Conservation (phyloP, 176 grass and related monocot genomes). For the Dendrocalamus sinicus region DNA sequence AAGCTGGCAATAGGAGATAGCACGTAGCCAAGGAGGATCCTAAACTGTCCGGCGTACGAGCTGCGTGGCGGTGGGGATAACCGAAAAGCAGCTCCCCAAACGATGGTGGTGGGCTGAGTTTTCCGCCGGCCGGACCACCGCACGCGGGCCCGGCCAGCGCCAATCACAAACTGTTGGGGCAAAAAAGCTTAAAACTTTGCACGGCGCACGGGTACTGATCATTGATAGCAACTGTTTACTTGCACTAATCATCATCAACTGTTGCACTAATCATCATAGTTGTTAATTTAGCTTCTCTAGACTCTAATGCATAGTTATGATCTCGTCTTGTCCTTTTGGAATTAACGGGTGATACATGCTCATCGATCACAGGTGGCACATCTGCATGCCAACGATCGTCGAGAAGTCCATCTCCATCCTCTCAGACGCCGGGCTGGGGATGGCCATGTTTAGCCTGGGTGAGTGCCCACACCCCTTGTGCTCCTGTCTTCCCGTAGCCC, state of each 20-base stretch:
- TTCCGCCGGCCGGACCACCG: slow-evolving; percentile 31
- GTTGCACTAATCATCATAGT: slow-evolving; percentile 28
- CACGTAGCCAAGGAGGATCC: background rate
- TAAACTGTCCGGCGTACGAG: background rate
- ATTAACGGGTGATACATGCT: background rate
- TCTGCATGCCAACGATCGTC: slow-evolving; percentile 79
- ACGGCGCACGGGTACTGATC: slow-evolving; percentile 30
- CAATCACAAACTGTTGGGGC: slow-evolving; percentile 33
- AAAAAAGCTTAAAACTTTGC: slow-evolving; percentile 10
- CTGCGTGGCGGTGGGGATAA: slow-evolving; percentile 38
- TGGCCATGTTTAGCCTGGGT: slow-evolving; percentile 99
- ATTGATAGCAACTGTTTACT: slow-evolving; percentile 6
- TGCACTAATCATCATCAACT: slow-evolving; percentile 24
- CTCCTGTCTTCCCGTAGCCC: slow-evolving; percentile 46
- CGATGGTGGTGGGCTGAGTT: slow-evolving; percentile 36
- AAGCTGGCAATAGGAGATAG: background rate
- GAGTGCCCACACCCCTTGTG: slow-evolving; percentile 55
- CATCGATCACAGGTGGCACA: slow-evolving; percentile 68
- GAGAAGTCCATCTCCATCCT: slow-evolving; percentile 94
- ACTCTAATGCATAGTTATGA: background rate
- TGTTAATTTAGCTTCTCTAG: background rate
- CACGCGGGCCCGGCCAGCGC: slow-evolving; percentile 8
- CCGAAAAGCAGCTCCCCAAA: slow-evolving; percentile 23
- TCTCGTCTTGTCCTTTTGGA: slow-evolving; percentile 8
- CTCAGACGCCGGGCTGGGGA: slow-evolving; percentile 93